Evolutionary conservation across 108 stramenopile genomes (phyloP).

Genomic region (Cylindrotheca fusiformis): DNA sequence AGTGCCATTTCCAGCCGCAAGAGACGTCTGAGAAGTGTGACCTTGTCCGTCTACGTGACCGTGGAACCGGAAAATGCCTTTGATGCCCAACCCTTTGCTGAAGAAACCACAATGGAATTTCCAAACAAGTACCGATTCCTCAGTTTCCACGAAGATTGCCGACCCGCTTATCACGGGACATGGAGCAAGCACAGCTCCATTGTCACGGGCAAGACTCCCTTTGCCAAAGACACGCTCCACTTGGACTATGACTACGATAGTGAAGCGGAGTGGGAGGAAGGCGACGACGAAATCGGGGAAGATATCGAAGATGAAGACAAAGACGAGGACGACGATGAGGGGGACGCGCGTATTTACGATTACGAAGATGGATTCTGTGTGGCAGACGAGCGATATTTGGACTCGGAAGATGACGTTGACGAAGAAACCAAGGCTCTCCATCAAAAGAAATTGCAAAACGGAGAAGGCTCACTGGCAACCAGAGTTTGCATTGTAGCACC

Average conservation of each 20-base stretch:
- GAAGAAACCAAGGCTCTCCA: slow-evolving; percentile 68
- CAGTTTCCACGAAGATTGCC: slow-evolving; percentile 78
- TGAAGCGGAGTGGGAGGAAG: slow-evolving; percentile 93
- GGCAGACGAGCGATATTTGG: slow-evolving; percentile 54
- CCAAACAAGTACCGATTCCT: slow-evolving; percentile 80
- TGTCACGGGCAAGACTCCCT: slow-evolving; percentile 73
- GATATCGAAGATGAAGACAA: slow-evolving; percentile 68
- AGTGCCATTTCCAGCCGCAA: slow-evolving; percentile 28
- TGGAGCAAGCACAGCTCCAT: slow-evolving; percentile 80
- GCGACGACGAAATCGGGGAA: slow-evolving; percentile 83
- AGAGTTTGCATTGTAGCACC: slow-evolving; percentile 58
- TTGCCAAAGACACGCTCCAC: slow-evolving; percentile 60
- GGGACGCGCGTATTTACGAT: slow-evolving; percentile 42
- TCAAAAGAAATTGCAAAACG: slow-evolving; percentile 53
- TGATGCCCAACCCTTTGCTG: slow-evolving; percentile 64
- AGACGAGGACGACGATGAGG: slow-evolving; percentile 67
- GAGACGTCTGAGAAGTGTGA: slow-evolving; percentile 21
- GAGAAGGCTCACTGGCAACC: slow-evolving; percentile 13
- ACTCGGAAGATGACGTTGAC: slow-evolving; percentile 60
- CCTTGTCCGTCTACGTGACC: slow-evolving; percentile 36
- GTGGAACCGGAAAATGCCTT: slow-evolving; percentile 25
- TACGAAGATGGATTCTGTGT: slow-evolving; percentile 79
- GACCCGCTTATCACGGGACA: slow-evolving; percentile 88
- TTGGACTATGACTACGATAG: slow-evolving; percentile 89
- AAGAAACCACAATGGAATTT: slow-evolving; percentile 57